Base-by-base conservation (phyloP, 2,329 filamentous ascomycete species). In the Sordariomycetes sp. region DNA sequence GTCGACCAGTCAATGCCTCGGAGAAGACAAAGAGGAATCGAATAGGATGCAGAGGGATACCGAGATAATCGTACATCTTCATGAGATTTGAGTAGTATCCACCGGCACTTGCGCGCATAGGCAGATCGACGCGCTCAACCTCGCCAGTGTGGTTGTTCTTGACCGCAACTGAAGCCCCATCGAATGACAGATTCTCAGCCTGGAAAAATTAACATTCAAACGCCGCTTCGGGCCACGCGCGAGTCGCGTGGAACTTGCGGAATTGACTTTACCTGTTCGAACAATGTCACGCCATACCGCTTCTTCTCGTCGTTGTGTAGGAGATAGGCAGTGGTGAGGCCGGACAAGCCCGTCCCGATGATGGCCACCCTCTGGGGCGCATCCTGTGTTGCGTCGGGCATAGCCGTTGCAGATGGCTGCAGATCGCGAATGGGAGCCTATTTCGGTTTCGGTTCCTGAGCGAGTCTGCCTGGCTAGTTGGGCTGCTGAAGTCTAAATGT, bases 51-150 rank as follows among this genome's bases (percentile, higher is more conserved):
- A 72, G 70, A 6, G 53, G 51, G 10, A 79, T 56, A 3, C 57
- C 61, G 4, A 79, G 51, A 41, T 73, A 57, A 18, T 68, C 56
- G 48, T 78, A 78, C 65, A 79, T 70, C 18, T 59, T 56, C 40
- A 61, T 63, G 32, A 79, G 51, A 39, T 75, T 72, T 30, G 52
- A 47, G 45, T 79, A 77, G 49, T 71, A 79, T 15, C 60, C 57
- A 7, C 47, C 51, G 1, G 54, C 53, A 35, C 47, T 49, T 4
- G 55, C 54, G 18, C 60, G 57, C 51, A 58, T 58, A 5, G 60
- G 60, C 5, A 63, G 35, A 34, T 63, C 58, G 21, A 63, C 46
- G 8, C 57, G 51, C 39, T 63, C 60, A 7, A 42, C 40, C 2
- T 35, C 12, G 27, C 48, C 49, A 6, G 50, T 53, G 8, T 34